These are phyloP conservation scores for Kwoniella dejecticola DNA, from an alignment of 768 basidiomycete species.

Conservation along the genomic window DNA sequence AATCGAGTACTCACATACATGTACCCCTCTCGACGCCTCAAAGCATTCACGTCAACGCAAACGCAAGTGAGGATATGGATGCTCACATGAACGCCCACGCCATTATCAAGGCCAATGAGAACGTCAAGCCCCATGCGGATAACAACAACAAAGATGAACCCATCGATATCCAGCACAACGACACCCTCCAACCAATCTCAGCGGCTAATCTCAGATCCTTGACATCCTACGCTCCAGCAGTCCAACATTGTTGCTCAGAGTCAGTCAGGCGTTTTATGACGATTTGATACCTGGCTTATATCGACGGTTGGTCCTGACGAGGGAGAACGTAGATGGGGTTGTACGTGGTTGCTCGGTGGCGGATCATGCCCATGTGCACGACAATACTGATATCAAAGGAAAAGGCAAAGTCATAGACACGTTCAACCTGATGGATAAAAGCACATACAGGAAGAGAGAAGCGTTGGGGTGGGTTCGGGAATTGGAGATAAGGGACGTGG, in stretches of 20 bases:
- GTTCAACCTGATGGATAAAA: too few relatives aligned
- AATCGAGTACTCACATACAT: too few relatives aligned
- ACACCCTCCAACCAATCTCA: neutral
- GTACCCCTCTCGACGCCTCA: too few relatives aligned
- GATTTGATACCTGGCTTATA: conserved; percentile 4
- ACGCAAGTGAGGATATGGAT: too few relatives aligned
- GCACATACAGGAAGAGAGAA: conserved; percentile 7
- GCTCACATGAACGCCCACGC: too few relatives aligned
- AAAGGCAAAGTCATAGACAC: too few relatives aligned
- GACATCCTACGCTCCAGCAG: neutral
- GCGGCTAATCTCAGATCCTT: conserved; percentile 4
- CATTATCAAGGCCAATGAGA: too few relatives aligned
- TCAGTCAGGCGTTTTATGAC: conserved; percentile 6
- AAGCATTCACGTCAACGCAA: too few relatives aligned
- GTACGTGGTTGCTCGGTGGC: neutral
- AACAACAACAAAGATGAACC: too few relatives aligned
- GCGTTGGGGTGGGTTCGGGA: neutral
- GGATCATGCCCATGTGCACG: neutral
- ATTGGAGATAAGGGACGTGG: neutral
- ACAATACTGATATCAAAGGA: too few relatives aligned
- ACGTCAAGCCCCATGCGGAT: too few relatives aligned
- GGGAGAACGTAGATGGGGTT: neutral
- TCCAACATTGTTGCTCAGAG: neutral
- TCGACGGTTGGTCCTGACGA: neutral
- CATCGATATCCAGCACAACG: too few relatives aligned